phyloP scores from a whole-genome alignment of 306 rosid genomes.

The Castanea crenata region DNA sequence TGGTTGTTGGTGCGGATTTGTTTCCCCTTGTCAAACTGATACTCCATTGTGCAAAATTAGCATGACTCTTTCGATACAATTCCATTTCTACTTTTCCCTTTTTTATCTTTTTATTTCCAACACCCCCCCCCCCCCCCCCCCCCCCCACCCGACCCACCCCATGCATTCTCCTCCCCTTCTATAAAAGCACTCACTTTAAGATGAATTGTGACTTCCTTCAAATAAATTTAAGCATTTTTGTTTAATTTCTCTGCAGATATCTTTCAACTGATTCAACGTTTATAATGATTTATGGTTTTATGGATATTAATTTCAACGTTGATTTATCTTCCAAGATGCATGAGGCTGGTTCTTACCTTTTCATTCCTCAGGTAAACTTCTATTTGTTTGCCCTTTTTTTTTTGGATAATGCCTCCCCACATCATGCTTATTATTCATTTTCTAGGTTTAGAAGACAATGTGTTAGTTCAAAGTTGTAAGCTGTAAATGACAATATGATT shows the following conservation, averaged over 20 bases:
- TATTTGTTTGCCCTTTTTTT: background rate
- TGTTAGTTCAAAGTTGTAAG: background rate
- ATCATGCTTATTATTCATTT: constrained; percentile 9
- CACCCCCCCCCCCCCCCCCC: no score
- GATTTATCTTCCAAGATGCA: constrained; percentile 36
- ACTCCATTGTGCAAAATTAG: background rate
- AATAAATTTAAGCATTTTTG: constrained; percentile 24
- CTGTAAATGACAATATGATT: constrained; percentile 19
- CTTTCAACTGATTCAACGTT: constrained; percentile 55
- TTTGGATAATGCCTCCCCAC: background rate
- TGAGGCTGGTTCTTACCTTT: constrained; percentile 57
- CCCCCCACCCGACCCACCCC: no score
- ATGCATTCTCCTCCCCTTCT: background rate
- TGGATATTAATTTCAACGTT: constrained; percentile 43
- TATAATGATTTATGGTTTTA: constrained; percentile 68
- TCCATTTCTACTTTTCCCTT: background rate
- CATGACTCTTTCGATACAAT: background rate
- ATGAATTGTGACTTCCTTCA: constrained; percentile 10
- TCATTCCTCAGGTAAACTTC: constrained; percentile 78
- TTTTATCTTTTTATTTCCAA: background rate
- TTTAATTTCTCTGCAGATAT: constrained; percentile 46
- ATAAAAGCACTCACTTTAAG: constrained; percentile 3
- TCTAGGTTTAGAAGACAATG: constrained; percentile 17
- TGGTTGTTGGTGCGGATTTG: background rate
- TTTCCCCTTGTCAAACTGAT: background rate